phyloP scores from a whole-genome alignment of 2,329 filamentous ascomycete species.

The Fusarium hostae region DNA sequence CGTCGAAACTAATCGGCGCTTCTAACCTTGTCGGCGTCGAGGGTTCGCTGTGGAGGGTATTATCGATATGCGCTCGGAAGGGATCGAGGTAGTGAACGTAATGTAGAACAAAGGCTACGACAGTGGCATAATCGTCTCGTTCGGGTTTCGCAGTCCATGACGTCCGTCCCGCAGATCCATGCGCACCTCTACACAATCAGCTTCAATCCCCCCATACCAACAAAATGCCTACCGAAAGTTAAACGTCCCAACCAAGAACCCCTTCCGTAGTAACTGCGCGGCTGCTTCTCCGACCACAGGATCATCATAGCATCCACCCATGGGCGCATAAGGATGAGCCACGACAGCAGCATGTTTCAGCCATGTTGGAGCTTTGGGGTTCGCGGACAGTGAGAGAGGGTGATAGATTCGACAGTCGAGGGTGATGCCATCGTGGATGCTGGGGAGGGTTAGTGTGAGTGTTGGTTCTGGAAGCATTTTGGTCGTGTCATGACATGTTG shows the following conservation, averaged over 20 bases:
- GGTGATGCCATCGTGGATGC: constrained; percentile 78
- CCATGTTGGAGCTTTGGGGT: constrained; percentile 54
- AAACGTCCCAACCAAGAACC: constrained; percentile 85
- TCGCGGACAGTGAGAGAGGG: constrained; percentile 59
- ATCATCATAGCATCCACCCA: constrained; percentile 89
- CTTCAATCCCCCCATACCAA: not conserved
- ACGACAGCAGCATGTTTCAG: constrained; percentile 69
- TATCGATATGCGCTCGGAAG: constrained; percentile 41
- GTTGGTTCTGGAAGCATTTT: constrained; percentile 67
- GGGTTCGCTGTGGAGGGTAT: constrained; percentile 1
- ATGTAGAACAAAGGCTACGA: constrained; percentile 81
- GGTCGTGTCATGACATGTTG: constrained; percentile 37
- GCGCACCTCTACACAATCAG: constrained; percentile 72
- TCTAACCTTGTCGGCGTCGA: constrained; percentile 4
- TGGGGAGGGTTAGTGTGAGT: constrained; percentile 81
- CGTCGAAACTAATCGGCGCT: not conserved
- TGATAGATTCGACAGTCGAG: constrained; percentile 89
- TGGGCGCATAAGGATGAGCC: constrained; percentile 89
- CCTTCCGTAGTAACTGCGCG: constrained; percentile 71
- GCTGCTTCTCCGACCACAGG: constrained; percentile 76
- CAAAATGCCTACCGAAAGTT: constrained; percentile 78
- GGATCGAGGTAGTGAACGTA: constrained; percentile 73
- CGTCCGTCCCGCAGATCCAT: constrained; percentile 78
- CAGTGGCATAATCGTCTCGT: constrained; percentile 81
- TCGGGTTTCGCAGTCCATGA: constrained; percentile 90